Evolutionary conservation across 1,284 basidiomycete genomes (phyloP).

Genomic region (Neolentinus lepideus): DNA sequence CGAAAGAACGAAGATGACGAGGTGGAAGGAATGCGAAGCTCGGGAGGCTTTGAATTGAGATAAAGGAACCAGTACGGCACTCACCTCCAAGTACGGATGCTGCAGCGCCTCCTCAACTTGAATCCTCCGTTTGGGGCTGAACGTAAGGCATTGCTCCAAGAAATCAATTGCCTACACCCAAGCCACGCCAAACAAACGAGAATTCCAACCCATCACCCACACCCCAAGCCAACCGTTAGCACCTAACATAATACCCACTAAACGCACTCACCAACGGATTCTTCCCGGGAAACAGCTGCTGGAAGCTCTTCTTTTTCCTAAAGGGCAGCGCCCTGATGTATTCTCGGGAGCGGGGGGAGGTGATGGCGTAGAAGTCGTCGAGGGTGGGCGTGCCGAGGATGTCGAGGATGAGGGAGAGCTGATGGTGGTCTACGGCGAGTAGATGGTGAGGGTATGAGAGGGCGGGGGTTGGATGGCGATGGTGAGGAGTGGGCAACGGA

Average conservation of each 20-base stretch:
- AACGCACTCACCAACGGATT: conserved; percentile 54
- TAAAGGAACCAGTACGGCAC: conserved; percentile 13
- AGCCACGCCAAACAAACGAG: not conserved
- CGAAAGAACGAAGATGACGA: too few species aligned
- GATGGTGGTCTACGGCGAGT: conserved; percentile 76
- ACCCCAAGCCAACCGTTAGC: too few species aligned
- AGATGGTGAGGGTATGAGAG: conserved; percentile 33
- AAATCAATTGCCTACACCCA: conserved; percentile 77
- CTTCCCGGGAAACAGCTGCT: conserved; percentile 71
- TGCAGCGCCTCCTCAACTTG: conserved; percentile 85
- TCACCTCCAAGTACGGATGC: conserved; percentile 86
- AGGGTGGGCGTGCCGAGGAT: conserved; percentile 86
- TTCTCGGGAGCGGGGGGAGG: conserved; percentile 78
- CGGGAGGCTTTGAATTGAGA: too few species aligned
- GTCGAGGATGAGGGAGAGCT: conserved; percentile 82
- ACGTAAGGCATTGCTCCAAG: conserved; percentile 84
- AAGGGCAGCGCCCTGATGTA: conserved; percentile 93
- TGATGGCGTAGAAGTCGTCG: conserved; percentile 92
- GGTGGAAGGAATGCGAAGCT: too few species aligned
- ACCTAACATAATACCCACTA: too few species aligned
- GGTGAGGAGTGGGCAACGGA: too few species aligned
- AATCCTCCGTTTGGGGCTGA: conserved; percentile 88
- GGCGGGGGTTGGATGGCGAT: too few species aligned
- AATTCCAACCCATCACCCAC: too few species aligned
- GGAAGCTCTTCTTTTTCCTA: conserved; percentile 78